phyloP scores from a whole-genome alignment of 768 basidiomycete species.

The Trametes cinnabarina region DNA sequence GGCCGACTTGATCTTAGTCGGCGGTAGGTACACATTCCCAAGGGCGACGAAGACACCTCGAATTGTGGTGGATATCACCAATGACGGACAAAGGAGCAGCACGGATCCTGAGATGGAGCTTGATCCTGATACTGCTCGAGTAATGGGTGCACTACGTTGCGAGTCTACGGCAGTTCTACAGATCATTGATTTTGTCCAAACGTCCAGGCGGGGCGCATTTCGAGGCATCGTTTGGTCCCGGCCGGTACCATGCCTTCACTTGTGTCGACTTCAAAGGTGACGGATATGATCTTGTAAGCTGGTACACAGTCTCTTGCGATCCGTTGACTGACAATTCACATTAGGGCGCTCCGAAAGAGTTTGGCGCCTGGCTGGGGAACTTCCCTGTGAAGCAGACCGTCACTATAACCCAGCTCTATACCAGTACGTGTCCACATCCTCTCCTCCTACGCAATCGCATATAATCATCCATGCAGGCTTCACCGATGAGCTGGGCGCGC shows the following conservation, averaged over 20 bases:
- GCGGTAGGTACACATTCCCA: slow-evolving; percentile 34
- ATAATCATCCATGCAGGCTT: slow-evolving; percentile 35
- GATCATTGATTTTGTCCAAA: too few relatives aligned
- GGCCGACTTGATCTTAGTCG: slow-evolving; percentile 22
- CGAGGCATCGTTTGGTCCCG: slow-evolving; percentile 58
- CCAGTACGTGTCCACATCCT: slow-evolving; percentile 33
- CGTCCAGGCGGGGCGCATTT: slow-evolving; percentile 40
- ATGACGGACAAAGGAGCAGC: slow-evolving; percentile 55
- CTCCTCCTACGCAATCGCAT: neutral
- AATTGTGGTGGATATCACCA: slow-evolving; percentile 59
- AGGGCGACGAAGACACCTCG: slow-evolving; percentile 38
- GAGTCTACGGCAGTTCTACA: too few relatives aligned
- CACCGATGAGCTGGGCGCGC: slow-evolving; percentile 47
- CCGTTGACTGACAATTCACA: slow-evolving; percentile 10
- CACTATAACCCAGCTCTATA: slow-evolving; percentile 47
- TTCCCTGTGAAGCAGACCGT: slow-evolving; percentile 47
- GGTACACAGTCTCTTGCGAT: neutral
- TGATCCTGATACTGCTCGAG: slow-evolving; percentile 47
- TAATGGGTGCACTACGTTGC: slow-evolving; percentile 40
- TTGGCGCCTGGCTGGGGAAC: slow-evolving; percentile 54
- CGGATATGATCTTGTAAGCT: slow-evolving; percentile 31
- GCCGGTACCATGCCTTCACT: slow-evolving; percentile 54
- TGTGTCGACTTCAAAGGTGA: slow-evolving; percentile 62
- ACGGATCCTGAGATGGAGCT: slow-evolving; percentile 48
- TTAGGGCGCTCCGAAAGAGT: slow-evolving; percentile 45